Evolutionary conservation across 495 filamentous ascomycete genomes (phyloP), one percentile per base, ranked within the genome.

Genomic region (Friedmanniomyces simplex): DNA sequence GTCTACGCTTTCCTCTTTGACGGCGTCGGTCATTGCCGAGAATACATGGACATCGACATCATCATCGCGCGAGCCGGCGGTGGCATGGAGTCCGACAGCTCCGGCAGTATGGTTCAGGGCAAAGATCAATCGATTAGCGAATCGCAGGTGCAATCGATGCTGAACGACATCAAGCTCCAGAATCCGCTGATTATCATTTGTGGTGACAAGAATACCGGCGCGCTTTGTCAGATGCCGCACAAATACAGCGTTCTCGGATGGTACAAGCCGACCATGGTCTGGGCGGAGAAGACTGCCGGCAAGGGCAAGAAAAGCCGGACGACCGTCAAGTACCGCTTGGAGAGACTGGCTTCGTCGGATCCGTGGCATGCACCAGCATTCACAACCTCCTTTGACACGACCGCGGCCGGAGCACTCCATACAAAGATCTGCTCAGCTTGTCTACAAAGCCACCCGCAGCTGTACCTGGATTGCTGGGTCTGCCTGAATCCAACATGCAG

Each of bases 181-280:
- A 69, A 69, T 41, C 69, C 70, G 1, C 59, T 72, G 2, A 63
- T 69, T n/a, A 57, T 66, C 22, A 62, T 66, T 47, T 24, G 59
- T 80, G 86, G 82, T 0, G 63, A 76, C 32, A 65, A 69, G 4
- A 82, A 86, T 58, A 68, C 62, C 0, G 63, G 76, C 1, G 74
- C 79, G n/a, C 74, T 75, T 0, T 74, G 76, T 8, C 69, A 74
- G 20, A 68, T 86, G 3, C 80, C 82, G 0, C 76, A 88, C 64
- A 73, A 76, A 0, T 94, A 85, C 61, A 82, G 79, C 50, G 82
- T 93, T 0, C 76, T 91, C 46, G 87, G 70, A n/a, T 84, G 74
- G 64, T 94, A 91, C 65, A 79, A 82, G 30, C 70, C 88, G 18
- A 87, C 84, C 0, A 71, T 86, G 34, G 70, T 89, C 1, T 95